These are phyloP conservation scores for Penicillium cinerascens DNA, from an alignment of 495 filamentous ascomycete species.

Conservation along the genomic window DNA sequence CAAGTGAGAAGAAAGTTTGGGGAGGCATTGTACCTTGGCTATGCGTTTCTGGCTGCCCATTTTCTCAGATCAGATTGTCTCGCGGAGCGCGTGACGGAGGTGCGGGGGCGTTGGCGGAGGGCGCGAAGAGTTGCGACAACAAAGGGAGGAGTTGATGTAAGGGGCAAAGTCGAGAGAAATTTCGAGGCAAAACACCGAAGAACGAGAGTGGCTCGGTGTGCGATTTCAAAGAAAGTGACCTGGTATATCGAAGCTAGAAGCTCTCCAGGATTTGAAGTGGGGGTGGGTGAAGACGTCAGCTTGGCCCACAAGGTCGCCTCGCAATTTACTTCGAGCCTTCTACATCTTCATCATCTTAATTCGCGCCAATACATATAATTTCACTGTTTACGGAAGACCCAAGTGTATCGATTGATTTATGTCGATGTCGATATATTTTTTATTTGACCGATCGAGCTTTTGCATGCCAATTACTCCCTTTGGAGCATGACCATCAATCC, in stretches of 20 bases:
- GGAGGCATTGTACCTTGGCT: conserved; percentile 46
- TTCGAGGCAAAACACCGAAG: neutral
- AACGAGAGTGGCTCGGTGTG: neutral
- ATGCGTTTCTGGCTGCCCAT: conserved; percentile 60
- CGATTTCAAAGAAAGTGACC: conserved; percentile 1
- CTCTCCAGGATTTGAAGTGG: conserved; percentile 5
- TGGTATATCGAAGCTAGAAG: conserved; percentile 17
- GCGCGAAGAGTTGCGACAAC: conserved; percentile 8
- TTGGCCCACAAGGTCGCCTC: neutral
- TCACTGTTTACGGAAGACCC: neutral
- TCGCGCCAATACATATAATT: neutral
- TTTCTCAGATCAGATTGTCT: conserved; percentile 5
- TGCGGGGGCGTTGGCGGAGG: conserved; percentile 13
- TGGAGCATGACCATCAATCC: conserved; percentile 91
- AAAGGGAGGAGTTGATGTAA: conserved; percentile 21
- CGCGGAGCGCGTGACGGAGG: conserved; percentile 13
- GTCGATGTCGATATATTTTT: neutral
- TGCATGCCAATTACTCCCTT: conserved; percentile 57
- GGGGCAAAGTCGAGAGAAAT: conserved; percentile 29
- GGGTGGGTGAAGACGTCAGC: conserved; percentile 31
- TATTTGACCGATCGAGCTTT: neutral
- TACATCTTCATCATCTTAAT: neutral
- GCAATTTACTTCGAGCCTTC: neutral
- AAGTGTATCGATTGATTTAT: neutral
- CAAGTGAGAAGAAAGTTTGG: neutral